Percentiles rank a stretch among this genome's conserved stretches.
Evolutionary conservation across 495 filamentous ascomycete species (phyloP).

Genomic region (Rostrohypoxylon terebratum): DNA sequence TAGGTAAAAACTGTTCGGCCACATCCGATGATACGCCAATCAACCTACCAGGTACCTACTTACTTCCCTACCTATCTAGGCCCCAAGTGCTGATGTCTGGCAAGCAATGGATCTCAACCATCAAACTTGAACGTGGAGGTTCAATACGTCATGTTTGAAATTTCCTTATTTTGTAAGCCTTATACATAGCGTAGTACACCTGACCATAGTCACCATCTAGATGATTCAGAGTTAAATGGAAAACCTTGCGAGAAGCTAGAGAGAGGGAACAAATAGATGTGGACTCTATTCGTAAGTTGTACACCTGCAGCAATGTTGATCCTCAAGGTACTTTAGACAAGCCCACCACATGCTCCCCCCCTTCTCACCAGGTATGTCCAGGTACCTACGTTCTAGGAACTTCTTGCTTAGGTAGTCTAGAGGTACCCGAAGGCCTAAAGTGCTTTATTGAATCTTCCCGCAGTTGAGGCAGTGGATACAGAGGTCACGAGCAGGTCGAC

Average conservation of each 20-base stretch:
- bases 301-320: not conserved
- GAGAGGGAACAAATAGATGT: not conserved
- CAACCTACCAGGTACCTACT: no score
- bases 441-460: constrained; percentile 1
- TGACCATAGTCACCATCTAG: not conserved
- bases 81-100: no score
- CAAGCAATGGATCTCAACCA: no score
- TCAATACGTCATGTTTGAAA: not conserved
- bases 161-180: no score
- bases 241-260: not conserved
- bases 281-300: not conserved
- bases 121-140: not conserved
- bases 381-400: not conserved
- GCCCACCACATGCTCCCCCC: constrained; percentile 5
- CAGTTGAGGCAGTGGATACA: not conserved
- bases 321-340: constrained; percentile 2
- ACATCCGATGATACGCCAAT: not conserved
- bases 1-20: not conserved
- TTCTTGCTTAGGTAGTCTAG: not conserved
- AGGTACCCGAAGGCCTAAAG: not conserved
- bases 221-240: not conserved
- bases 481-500: constrained; percentile 4
- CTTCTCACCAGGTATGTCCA: not conserved
- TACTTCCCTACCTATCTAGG: no score
- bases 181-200: not conserved